Percentiles rank a stretch among this genome's conserved stretches.
Conservation (phyloP, 1,139 yeast species). For the Casaregolazyma lundiana region DNA sequence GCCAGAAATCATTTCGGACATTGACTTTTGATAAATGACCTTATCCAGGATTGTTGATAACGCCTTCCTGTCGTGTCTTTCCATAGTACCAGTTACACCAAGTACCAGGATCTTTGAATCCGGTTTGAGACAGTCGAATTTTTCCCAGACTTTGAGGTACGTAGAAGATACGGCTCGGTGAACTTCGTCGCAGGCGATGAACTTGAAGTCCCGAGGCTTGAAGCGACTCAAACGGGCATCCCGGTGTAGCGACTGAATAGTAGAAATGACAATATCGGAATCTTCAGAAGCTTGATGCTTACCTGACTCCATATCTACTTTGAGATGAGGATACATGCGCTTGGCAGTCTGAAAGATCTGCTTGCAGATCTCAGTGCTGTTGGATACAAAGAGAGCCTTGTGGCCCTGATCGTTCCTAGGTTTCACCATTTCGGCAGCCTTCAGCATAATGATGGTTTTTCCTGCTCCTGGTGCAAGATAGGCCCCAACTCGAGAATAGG, state of each 20-base stretch:
- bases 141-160: conserved; percentile 53
- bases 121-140: conserved; percentile 47
- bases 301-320: conserved; percentile 74
- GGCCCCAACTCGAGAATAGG: conserved; percentile 64
- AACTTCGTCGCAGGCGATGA: conserved; percentile 85
- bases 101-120: conserved; percentile 52
- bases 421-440: conserved; percentile 49
- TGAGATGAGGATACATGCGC: conserved; percentile 45
- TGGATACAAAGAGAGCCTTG: conserved; percentile 68
- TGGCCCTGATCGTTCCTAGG: conserved; percentile 40
- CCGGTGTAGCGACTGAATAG: conserved; percentile 63
- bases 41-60: conserved; percentile 63
- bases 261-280: conserved; percentile 70
- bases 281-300: conserved; percentile 37
- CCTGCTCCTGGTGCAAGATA: conserved; percentile 96
- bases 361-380: conserved; percentile 68
- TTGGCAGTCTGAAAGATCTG: conserved; percentile 61
- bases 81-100: conserved; percentile 85
- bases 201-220: conserved; percentile 55
- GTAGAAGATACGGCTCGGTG: conserved; percentile 83
- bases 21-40: conserved; percentile 64
- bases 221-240: conserved; percentile 47
- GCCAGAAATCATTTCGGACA: conserved; percentile 63
- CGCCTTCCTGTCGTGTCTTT: conserved; percentile 60
- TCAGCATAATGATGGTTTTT: conserved; percentile 62